Conservation (phyloP, 768 basidiomycete species). For the Cyclocybe aegerita region DNA sequence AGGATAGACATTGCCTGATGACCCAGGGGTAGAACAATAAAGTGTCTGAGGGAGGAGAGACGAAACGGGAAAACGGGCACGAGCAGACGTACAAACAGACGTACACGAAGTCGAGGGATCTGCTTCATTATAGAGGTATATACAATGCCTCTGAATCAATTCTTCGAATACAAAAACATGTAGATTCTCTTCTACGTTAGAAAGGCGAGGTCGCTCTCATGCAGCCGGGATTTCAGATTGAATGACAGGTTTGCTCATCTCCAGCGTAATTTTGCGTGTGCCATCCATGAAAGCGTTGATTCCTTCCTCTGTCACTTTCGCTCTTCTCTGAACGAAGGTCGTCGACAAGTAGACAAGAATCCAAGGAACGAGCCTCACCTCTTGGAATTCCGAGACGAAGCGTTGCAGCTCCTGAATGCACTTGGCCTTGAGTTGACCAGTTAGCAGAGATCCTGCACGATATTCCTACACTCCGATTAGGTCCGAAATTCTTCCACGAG, state of each 20-base stretch:
- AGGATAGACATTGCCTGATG: no score
- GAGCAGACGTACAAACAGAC: no score
- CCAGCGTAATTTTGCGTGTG: constrained; percentile 70
- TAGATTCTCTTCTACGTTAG: neutral
- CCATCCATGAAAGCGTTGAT: constrained; percentile 80
- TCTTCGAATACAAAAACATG: no score
- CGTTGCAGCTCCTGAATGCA: constrained; percentile 83
- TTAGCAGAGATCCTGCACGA: constrained; percentile 81
- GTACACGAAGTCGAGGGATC: no score
- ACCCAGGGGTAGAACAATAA: no score
- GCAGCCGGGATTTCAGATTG: constrained; percentile 6
- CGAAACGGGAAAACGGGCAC: no score
- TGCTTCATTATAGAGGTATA: no score
- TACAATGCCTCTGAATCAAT: no score
- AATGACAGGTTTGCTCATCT: constrained; percentile 37
- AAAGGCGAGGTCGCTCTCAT: neutral
- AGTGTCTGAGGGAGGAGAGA: no score
- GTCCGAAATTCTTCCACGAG: neutral
- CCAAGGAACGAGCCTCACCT: constrained; percentile 29
- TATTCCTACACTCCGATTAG: constrained; percentile 65
- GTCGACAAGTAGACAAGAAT: constrained; percentile 1
- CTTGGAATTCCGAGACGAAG: constrained; percentile 87
- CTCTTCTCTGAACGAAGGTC: constrained; percentile 56
- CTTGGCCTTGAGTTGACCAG: constrained; percentile 86
- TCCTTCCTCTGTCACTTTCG: constrained; percentile 76